phyloP scores from a whole-genome alignment of 306 rosid genomes.

The Delonix regia region DNA sequence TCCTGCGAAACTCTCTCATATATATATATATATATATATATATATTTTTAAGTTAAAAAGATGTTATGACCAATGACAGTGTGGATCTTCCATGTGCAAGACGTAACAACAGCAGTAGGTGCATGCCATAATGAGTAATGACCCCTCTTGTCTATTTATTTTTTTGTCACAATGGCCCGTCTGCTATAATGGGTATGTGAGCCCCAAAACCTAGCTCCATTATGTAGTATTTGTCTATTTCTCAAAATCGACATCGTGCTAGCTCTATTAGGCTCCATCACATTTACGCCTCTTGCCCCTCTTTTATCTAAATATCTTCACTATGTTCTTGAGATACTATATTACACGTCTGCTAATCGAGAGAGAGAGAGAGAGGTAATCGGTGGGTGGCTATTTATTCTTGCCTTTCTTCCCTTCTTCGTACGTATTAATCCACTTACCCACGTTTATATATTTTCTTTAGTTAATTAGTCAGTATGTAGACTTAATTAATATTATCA shows the following conservation, averaged over 20 bases:
- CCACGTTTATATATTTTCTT: background rate
- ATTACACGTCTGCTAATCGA: background rate
- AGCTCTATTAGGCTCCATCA: background rate
- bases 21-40: too few species aligned
- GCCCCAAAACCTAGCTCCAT: background rate
- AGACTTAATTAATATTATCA: background rate
- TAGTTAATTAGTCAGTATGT: background rate
- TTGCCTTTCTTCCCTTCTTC: background rate
- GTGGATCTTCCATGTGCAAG: background rate
- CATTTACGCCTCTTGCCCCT: background rate
- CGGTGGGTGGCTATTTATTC: background rate
- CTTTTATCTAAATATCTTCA: background rate
- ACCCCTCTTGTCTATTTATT: background rate
- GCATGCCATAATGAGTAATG: background rate
- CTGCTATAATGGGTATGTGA: background rate
- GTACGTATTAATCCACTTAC: background rate
- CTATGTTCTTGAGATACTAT: background rate
- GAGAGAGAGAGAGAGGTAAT: background rate
- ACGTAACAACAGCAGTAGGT: background rate
- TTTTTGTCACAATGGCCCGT: background rate
- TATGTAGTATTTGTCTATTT: background rate
- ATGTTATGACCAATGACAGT: too few species aligned
- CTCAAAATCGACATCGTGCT: background rate
- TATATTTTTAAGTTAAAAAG: too few species aligned
- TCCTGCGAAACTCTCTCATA: too few species aligned